Base-by-base conservation (phyloP, 495 filamentous ascomycete genomes). In the Tetracladium marchalianum region DNA sequence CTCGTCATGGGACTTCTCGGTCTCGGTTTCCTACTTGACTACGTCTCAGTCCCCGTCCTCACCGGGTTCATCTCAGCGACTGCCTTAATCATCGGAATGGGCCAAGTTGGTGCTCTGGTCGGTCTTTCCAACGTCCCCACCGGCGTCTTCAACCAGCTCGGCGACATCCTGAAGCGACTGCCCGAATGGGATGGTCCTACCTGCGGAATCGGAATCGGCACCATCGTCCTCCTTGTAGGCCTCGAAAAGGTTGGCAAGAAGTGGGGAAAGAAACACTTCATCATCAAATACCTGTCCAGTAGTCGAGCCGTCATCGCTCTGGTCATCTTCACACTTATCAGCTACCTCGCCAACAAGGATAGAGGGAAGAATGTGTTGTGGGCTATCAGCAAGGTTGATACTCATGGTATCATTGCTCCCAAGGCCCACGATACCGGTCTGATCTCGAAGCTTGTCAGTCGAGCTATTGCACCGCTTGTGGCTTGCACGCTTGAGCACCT, bases 11-110 rank as follows among this genome's bases (percentile, higher is more conserved):
- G 73, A 1, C 55, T 75, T 19, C 57, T 73, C n/a, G 65, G 67
- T 31, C 68, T 75, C 15, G 71, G 71, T 12, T 75, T 73, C 44
- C 56, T 75, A 11, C 65, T 75, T 35, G 67, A 75, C 39, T 73
- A 71, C 49, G 65, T 75, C 49, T 73, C 71, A 1, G 59, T 69
- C 7, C 71, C 70, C 17, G 61, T 73, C 33, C 64, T 75, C 4
- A 68, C 56, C 37, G 71, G 71, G 35, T 73, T 72, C 61, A 70
- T 75, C 49, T 68, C 68, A 0, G 71, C 68, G 4, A 67, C 66
- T 1, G 71, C 69, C 32, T 62, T 75, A 49, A 70, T 63, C 15
- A 74, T 71, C 54, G 66, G 66, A 4, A 57, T 71, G 47, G 65
- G 64, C 33, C 71, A 73, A 51, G 62, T 75, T 41, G 61, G 47